Percentiles rank a stretch among this genome's conserved stretches.
Conservation (phyloP, 2,329 filamentous ascomycete species). For the Colletotrichum nymphaeae region DNA sequence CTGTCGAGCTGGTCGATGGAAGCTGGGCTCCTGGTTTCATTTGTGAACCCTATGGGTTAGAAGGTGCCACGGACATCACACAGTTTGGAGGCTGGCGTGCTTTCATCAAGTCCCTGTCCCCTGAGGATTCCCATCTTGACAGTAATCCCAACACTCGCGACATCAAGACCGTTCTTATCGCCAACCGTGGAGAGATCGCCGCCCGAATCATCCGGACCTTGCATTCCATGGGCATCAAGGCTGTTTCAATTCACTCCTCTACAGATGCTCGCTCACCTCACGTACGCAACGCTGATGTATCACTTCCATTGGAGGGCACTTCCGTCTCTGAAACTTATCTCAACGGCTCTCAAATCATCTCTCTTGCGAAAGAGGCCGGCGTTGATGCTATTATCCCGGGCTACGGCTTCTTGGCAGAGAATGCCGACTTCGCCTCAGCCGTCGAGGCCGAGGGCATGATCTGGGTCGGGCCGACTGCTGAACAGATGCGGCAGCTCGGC, state of each 20-base stretch:
- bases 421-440: slow-evolving; percentile 67
- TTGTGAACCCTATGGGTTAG: slow-evolving; percentile 48
- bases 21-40: slow-evolving; percentile 50
- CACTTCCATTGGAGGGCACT: slow-evolving; percentile 70
- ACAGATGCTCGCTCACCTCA: slow-evolving; percentile 74
- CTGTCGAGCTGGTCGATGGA: slow-evolving; percentile 47
- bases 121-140: neutral
- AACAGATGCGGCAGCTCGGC: slow-evolving; percentile 51
- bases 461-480: slow-evolving; percentile 69
- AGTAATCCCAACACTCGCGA: neutral
- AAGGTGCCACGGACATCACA: slow-evolving; percentile 46
- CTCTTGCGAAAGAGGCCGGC: slow-evolving; percentile 59
- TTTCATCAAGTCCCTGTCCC: slow-evolving; percentile 37
- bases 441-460: slow-evolving; percentile 65
- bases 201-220: slow-evolving; percentile 77
- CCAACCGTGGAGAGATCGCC: slow-evolving; percentile 81
- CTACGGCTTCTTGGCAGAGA: slow-evolving; percentile 75
- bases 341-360: slow-evolving; percentile 70
- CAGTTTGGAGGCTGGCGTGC: slow-evolving; percentile 45
- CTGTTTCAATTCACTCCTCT: slow-evolving; percentile 77
- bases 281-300: slow-evolving; percentile 74
- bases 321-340: slow-evolving; percentile 66
- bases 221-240: slow-evolving; percentile 72
- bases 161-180: slow-evolving; percentile 65
- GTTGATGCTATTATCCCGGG: slow-evolving; percentile 73